phyloP scores from a whole-genome alignment of 768 basidiomycete genomes.

The Kwoniella bestiolae region DNA sequence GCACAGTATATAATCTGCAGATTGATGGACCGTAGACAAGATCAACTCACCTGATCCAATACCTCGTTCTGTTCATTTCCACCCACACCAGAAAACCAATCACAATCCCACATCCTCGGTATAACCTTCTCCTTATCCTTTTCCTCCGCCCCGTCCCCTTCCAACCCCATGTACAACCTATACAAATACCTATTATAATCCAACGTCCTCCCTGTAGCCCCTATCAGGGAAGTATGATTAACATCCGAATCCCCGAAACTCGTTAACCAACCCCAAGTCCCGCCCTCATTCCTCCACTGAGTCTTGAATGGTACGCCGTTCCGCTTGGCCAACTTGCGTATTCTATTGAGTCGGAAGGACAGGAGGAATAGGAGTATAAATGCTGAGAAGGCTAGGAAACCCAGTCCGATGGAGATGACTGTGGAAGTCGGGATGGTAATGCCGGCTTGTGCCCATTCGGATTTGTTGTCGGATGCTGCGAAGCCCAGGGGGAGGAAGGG shows the following conservation, averaged over 20 bases:
- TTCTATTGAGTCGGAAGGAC: not conserved
- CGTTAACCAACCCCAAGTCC: conserved; percentile 27
- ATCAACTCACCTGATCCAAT: not conserved
- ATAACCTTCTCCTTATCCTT: conserved; percentile 1
- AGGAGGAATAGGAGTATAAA: conserved; percentile 6
- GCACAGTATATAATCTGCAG: no score
- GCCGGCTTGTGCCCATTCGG: conserved; percentile 4
- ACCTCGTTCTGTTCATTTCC: no score
- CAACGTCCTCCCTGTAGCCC: not conserved
- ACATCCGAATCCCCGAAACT: conserved; percentile 3
- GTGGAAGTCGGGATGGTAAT: conserved; percentile 24
- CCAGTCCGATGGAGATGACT: conserved; percentile 26
- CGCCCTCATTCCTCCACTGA: conserved; percentile 19
- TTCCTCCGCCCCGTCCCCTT: not conserved
- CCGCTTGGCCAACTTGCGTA: conserved; percentile 1
- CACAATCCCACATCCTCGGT: conserved; percentile 24
- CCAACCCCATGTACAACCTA: not conserved
- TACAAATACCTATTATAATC: conserved; percentile 6
- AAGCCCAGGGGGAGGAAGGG: not conserved
- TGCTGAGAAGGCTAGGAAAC: conserved; percentile 21
- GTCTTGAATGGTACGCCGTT: not conserved
- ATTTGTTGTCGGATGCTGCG: not conserved
- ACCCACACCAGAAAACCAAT: no score
- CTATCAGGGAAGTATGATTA: not conserved
- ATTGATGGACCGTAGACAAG: no score